Evolutionary conservation across 2,329 filamentous ascomycete species (phyloP).

Genomic region (Colletotrichum sp.): DNA sequence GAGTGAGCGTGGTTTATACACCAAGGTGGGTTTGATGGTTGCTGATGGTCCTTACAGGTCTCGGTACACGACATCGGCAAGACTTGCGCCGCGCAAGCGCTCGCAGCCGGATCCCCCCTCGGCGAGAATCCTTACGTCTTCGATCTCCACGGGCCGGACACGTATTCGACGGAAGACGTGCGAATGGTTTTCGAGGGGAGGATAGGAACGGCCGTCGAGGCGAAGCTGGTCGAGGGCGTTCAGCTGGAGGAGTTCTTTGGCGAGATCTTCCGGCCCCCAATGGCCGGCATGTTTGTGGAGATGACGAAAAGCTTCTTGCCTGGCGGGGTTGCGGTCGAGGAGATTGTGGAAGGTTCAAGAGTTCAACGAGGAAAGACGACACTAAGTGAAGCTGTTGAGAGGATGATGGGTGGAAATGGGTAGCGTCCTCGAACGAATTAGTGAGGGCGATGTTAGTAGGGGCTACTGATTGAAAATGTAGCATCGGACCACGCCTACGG

Average conservation of each 20-base stretch:
- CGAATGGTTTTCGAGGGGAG: conserved; percentile 29
- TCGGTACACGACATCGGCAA: conserved; percentile 32
- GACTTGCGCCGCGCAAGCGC: conserved; percentile 26
- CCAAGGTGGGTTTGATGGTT: neutral
- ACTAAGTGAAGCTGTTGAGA: neutral
- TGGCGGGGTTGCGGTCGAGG: conserved; percentile 27
- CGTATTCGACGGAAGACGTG: conserved; percentile 32
- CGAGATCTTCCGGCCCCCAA: conserved; percentile 22
- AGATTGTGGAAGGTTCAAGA: neutral
- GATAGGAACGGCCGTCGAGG: conserved; percentile 27
- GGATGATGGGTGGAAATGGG: neutral
- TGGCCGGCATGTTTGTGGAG: conserved; percentile 13
- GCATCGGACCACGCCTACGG: neutral
- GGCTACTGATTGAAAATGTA: neutral
- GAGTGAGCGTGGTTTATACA: neutral
- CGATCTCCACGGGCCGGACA: conserved; percentile 31
- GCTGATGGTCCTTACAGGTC: conserved; percentile 23
- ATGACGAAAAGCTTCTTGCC: conserved; percentile 23
- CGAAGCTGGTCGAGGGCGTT: conserved; percentile 25
- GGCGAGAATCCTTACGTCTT: conserved; percentile 20
- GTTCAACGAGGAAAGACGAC: neutral
- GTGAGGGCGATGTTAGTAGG: neutral
- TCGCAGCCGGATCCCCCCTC: conserved; percentile 11
- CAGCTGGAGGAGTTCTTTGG: conserved; percentile 28
- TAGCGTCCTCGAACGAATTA: neutral